A percentile compares a stretch with the other conserved stretches of the same genome.
Conservation (phyloP, 1,284 basidiomycete genomes). For the Cutaneotrichosporon mucoides region DNA sequence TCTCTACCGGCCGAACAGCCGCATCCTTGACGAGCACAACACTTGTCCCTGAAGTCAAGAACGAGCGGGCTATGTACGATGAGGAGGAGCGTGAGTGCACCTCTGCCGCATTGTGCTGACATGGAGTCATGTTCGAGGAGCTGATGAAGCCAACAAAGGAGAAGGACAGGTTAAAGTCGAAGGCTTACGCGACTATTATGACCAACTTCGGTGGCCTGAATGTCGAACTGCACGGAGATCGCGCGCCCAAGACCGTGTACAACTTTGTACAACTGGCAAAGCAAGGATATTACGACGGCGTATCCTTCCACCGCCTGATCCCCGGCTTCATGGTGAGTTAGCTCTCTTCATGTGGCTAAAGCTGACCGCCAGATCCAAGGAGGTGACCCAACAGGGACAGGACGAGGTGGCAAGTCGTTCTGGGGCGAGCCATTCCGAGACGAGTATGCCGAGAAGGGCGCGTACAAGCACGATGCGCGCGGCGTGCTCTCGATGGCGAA, state of each 20-base stretch:
- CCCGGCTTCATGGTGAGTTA: conserved; percentile 88
- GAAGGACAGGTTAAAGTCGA: conserved; percentile 81
- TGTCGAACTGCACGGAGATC: conserved; percentile 67
- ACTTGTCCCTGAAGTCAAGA: conserved; percentile 70
- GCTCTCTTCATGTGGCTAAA: too few relatives aligned
- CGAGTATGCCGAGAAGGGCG: conserved; percentile 78
- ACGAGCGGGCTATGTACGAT: conserved; percentile 81
- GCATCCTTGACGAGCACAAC: conserved; percentile 92
- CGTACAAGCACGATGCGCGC: conserved; percentile 75
- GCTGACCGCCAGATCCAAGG: conserved; percentile 70
- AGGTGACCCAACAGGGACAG: conserved; percentile 94
- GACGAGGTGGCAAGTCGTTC: conserved; percentile 84
- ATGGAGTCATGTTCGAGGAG: conserved; percentile 77
- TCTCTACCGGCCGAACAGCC: conserved; percentile 82
- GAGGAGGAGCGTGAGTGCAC: conserved; percentile 59
- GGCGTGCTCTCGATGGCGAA: conserved; percentile 86
- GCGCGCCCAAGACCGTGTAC: conserved; percentile 96
- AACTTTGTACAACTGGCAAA: conserved; percentile 92
- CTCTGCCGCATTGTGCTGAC: too few relatives aligned
- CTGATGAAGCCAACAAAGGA: conserved; percentile 78
- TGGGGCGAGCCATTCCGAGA: conserved; percentile 96
- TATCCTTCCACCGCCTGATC: conserved; percentile 81
- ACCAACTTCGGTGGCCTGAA: conserved; percentile 88
- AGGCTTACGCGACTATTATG: conserved; percentile 83
- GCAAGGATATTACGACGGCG: conserved; percentile 80